A percentile compares a stretch with the other conserved stretches of the same genome.
Evolutionary conservation across 805 yeast species (phyloP).

Genomic region (Teunomyces pallodes): DNA sequence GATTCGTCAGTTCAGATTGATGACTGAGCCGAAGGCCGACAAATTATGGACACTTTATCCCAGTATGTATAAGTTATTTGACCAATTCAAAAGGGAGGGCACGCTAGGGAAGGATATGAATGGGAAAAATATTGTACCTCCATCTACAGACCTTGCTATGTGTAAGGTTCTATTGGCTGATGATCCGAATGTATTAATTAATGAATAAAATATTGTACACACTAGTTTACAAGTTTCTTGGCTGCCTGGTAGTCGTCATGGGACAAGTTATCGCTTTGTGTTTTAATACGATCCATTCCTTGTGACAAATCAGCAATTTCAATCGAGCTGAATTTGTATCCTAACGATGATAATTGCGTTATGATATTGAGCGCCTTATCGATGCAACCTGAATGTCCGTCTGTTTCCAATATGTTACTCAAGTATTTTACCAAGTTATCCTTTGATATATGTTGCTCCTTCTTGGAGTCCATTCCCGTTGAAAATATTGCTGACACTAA

Average conservation of each 20-base stretch:
- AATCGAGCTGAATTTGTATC: conserved; percentile 43
- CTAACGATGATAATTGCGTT: conserved; percentile 39
- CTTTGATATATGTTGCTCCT: conserved; percentile 36
- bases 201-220: conserved; percentile 7
- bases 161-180: conserved; percentile 45
- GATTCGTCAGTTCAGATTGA: conserved; percentile 53
- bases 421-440: conserved; percentile 34
- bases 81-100: conserved; percentile 24
- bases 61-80: conserved; percentile 32
- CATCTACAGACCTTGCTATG: conserved; percentile 49
- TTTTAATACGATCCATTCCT: conserved; percentile 38
- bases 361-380: conserved; percentile 58
- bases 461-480: conserved; percentile 44
- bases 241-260: conserved; percentile 52
- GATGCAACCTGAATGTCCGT: conserved; percentile 46
- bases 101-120: conserved; percentile 38
- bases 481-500: conserved; percentile 59
- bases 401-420: conserved; percentile 26
- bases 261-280: conserved; percentile 48
- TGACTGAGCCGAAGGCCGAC: conserved; percentile 53
- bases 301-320: conserved; percentile 38
- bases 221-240: conserved; percentile 36
- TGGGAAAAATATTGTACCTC: conserved; percentile 49
- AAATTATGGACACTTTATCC: conserved; percentile 41
- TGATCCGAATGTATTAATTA: conserved; percentile 47